phyloP scores from a whole-genome alignment of 2,329 filamentous ascomycete genomes.

The Gnomoniopsis sp. region DNA sequence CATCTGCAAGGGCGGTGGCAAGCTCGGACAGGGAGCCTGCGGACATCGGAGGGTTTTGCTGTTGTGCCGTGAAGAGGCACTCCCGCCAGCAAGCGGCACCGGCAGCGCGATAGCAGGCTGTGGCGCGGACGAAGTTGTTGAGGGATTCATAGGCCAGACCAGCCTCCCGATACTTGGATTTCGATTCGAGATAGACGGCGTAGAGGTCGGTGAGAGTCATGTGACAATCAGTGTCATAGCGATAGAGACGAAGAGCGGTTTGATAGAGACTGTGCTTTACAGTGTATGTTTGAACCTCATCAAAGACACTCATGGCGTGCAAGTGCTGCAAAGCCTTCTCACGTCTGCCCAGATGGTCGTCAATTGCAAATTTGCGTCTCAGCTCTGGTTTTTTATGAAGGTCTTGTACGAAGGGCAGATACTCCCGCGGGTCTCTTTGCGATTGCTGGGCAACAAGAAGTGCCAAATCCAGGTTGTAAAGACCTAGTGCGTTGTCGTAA shows the following conservation, averaged over 20 bases:
- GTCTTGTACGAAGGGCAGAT: constrained; percentile 88
- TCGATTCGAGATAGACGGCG: constrained; percentile 70
- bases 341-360: constrained; percentile 77
- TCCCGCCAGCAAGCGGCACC: constrained; percentile 82
- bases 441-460: constrained; percentile 92
- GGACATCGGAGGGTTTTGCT: constrained; percentile 59
- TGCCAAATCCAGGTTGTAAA: constrained; percentile 89
- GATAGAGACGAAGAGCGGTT: constrained; percentile 74
- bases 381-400: constrained; percentile 71
- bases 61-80: constrained; percentile 74
- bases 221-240: constrained; percentile 70
- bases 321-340: constrained; percentile 76
- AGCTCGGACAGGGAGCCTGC: constrained; percentile 60
- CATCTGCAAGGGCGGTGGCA: constrained; percentile 72
- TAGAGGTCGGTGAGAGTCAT: constrained; percentile 72
- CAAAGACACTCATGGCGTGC: constrained; percentile 68
- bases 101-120: constrained; percentile 77
- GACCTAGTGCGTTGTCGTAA: constrained; percentile 83
- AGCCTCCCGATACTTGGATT: constrained; percentile 79
- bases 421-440: constrained; percentile 92
- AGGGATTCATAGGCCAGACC: constrained; percentile 90
- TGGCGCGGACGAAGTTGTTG: constrained; percentile 68
- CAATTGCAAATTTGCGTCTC: constrained; percentile 77
- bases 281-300: constrained; percentile 75
- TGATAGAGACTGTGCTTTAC: constrained; percentile 77